Evolutionary conservation across 75 land plant genomes (phyloP).

Genomic region (Cupressus sempervirens): DNA sequence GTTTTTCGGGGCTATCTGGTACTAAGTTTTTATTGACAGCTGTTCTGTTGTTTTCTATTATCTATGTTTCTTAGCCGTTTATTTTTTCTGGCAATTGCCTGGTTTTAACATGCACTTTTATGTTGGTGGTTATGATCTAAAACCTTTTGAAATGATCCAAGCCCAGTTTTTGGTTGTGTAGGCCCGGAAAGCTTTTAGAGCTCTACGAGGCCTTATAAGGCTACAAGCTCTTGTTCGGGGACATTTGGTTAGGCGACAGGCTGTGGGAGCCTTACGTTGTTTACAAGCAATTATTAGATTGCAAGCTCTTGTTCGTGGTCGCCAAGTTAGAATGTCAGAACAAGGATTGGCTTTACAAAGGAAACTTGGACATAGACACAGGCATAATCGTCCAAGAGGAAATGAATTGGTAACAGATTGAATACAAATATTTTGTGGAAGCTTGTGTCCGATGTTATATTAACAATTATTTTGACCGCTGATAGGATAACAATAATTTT

Average conservation of each 20-base stretch:
- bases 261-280: slow-evolving; percentile 65
- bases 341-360: slow-evolving; percentile 38
- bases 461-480: not conserved
- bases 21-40: slow-evolving; percentile 1
- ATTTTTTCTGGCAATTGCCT: not conserved
- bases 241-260: slow-evolving; percentile 87
- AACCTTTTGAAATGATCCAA: not conserved
- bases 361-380: slow-evolving; percentile 14
- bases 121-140: not conserved
- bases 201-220: slow-evolving; percentile 76
- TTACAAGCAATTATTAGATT: slow-evolving; percentile 73
- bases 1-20: slow-evolving; percentile 84
- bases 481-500: not conserved
- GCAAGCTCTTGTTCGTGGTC: slow-evolving; percentile 82
- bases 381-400: not conserved
- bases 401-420: slow-evolving; percentile 1
- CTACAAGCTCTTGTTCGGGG: slow-evolving; percentile 88
- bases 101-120: not conserved
- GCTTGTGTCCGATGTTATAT: not conserved
- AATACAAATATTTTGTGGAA: not conserved
- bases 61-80: not conserved
- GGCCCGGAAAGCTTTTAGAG: slow-evolving; percentile 76
- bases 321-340: slow-evolving; percentile 51
- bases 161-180: slow-evolving; percentile 18
- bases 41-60: not conserved